Base-by-base conservation (phyloP, 768 basidiomycete genomes). In the Auriscalpium vulgare region DNA sequence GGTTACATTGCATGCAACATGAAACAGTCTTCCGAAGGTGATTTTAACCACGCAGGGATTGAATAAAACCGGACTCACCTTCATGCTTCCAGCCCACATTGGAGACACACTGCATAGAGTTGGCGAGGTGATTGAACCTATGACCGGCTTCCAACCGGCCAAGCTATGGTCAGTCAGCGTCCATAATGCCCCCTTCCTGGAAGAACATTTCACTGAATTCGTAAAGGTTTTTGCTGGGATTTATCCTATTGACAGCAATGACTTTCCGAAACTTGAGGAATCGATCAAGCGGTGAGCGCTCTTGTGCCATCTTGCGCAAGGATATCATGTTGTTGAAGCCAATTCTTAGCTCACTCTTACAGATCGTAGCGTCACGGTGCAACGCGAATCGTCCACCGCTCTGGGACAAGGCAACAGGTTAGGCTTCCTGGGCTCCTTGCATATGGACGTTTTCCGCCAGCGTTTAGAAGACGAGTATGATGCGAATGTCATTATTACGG, bases 381-480 rank as follows among this genome's bases (percentile, higher is more conserved):
- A 93, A 65, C 80, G 91, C 49, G 97, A 98, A 69, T 88, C 91
- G 0, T 98, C 95, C 0, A 83, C 89, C 6, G 97, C 97, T 10
- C 78, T 99, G 10, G 95, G 95, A 1, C 95, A 97, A 72, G 97
- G 97, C 8, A 92, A 87, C 67, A 82, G 97, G 46, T 80, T 99
- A 7, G 97, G 97, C 0, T 99, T 98, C 69, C 78, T 97, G 10
- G 97, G 97, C 1, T 91, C 93, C 6, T 72, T 99, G 56, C 97
- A 99, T 67, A 94, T 98, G 91, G 91, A 95, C 63, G 89, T 95
- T 40, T 92, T 93, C 70, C 86, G 94, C 19, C 97, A 99, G 67
- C 82, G 97, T 13, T 75, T 99, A 4, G 97, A 98, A 70, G 97
- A 99, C 63, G 97, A 99, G 68, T 93, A 97, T 63, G 85, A 92